These are phyloP conservation scores for Pelargonium nanum DNA, from an alignment of 345 rosid species.

Conservation along the genomic window DNA sequence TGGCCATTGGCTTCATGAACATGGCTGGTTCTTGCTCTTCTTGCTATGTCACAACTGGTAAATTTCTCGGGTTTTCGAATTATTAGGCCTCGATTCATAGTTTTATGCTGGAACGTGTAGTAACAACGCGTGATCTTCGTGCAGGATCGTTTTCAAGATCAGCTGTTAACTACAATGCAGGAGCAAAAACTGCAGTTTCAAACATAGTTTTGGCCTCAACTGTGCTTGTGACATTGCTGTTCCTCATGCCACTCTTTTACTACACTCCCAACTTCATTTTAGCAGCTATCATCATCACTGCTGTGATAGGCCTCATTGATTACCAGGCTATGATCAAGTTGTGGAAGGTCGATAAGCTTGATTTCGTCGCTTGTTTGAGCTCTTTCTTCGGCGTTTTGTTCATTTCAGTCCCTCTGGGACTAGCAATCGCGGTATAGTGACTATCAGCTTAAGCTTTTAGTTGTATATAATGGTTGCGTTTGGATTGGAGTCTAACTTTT, in stretches of 20 bases:
- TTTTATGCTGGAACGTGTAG: neutral
- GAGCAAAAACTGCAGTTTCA: constrained; percentile 21
- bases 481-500: too few species aligned
- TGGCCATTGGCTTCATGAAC: constrained; percentile 34
- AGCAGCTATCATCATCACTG: constrained; percentile 23
- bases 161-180: constrained; percentile 34
- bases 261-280: constrained; percentile 24
- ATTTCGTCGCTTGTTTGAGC: constrained; percentile 18
- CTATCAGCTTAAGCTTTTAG: neutral
- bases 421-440: constrained; percentile 21
- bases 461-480: too few species aligned
- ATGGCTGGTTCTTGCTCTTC: constrained; percentile 25
- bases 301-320: constrained; percentile 25
- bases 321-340: constrained; percentile 18
- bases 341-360: constrained; percentile 32
- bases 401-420: constrained; percentile 16
- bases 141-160: constrained; percentile 24
- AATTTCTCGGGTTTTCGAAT: neutral
- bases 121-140: neutral
- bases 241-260: constrained; percentile 21
- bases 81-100: too few species aligned
- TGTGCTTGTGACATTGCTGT: constrained; percentile 12
- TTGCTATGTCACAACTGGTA: constrained; percentile 25
- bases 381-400: constrained; percentile 25
- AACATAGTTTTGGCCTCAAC: constrained; percentile 32